Percentiles rank a stretch among this genome's conserved stretches.
These are phyloP conservation scores for Mycena capillaripes DNA, from an alignment of 768 basidiomycete genomes.

Conservation along the genomic window DNA sequence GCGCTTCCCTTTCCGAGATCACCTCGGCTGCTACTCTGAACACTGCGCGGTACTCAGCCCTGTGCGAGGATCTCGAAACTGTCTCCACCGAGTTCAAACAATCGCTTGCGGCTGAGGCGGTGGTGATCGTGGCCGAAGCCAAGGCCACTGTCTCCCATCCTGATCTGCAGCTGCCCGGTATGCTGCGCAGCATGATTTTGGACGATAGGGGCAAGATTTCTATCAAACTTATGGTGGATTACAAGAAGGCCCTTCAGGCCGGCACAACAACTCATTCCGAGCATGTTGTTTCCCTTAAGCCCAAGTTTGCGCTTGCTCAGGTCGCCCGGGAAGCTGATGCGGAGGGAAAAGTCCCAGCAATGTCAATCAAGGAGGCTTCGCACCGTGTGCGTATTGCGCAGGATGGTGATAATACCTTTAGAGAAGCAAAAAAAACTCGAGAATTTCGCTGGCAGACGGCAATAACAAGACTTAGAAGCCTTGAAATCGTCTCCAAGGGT, in stretches of 20 bases:
- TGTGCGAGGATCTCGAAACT: background rate
- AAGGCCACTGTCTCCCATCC: background rate
- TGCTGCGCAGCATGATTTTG: background rate
- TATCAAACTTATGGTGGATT: background rate
- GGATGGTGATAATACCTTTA: background rate
- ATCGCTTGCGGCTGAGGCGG: background rate
- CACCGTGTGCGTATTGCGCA: background rate
- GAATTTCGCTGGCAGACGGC: background rate
- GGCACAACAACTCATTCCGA: background rate
- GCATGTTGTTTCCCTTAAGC: background rate
- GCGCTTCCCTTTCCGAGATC: no score
- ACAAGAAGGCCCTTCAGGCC: background rate
- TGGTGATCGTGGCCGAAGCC: no score
- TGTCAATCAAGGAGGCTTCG: background rate
- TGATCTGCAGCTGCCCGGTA: background rate
- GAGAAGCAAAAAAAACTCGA: background rate
- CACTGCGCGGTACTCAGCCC: background rate
- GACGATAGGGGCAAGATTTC: background rate
- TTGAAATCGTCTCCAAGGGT: background rate
- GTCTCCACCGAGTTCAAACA: background rate
- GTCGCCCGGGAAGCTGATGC: background rate
- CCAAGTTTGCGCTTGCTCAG: background rate
- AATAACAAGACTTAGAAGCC: background rate
- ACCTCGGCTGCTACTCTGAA: background rate
- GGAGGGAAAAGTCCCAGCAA: background rate